Base-by-base conservation (phyloP, 805 yeast species). In the Tetrapisispora fleetii region DNA sequence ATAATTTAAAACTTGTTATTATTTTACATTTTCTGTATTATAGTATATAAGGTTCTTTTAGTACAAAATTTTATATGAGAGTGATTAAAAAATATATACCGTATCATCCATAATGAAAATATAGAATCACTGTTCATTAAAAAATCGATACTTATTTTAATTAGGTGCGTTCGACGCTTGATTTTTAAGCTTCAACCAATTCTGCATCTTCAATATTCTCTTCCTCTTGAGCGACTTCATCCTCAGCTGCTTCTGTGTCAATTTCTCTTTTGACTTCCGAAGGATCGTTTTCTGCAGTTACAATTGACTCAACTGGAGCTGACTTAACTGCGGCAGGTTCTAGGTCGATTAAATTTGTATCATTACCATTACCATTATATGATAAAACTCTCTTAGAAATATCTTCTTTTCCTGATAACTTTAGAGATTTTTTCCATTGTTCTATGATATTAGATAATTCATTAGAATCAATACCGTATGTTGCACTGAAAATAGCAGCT, bases 401-500 rank as follows among this genome's bases (percentile, higher is more conserved):
- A 46, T 72, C 68, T 1, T 63, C 62, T 56, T 84, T 80, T 37
- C 83, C 85, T 37, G 69, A 65, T 14, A 67, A 59, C 2, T 47
- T 59, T 50, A 91, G 72, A 40, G 72, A 64, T 16, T 71, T 65
- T 66, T 85, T 85, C 98, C 99, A 91, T 49, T 69, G 63, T 13
- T 69, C 68, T 35, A 86, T 78, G 21, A 76, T 65, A 22, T 68
- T 64, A 30, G 70, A 63, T 27, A 81, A 64, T 16, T 60, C 63
- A 11, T 71, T 73, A 46, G 71, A 70, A 17, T 69, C 73, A 8
- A 54, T 24, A 39, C 80, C 80, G 62, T 88, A 93, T 36, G 93
- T 82, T 43, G 76, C 72, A 36, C 85, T 85, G 54, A 93, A 77
- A 52, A 93, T 63, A 2, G 96, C 77, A 32, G 96, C 96, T 67